These are phyloP conservation scores for Fraxinus pennsylvanica DNA, from an alignment of 257 asterid species.

Conservation along the genomic window DNA sequence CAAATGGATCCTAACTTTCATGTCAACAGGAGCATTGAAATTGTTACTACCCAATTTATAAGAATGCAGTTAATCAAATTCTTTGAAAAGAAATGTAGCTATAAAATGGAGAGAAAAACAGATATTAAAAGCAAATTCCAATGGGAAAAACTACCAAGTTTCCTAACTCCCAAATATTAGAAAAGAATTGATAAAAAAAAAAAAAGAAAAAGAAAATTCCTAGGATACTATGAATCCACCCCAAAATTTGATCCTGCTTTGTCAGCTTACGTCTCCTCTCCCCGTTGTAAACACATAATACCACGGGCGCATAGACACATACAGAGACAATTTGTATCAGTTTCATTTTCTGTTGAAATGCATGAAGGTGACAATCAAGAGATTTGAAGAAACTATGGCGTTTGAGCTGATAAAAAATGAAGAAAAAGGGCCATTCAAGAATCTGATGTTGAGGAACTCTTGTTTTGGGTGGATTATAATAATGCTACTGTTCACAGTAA, in stretches of 20 bases:
- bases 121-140: not conserved
- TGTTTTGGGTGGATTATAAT: slow-evolving; percentile 14
- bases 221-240: slow-evolving; percentile 57
- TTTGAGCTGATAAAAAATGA: not conserved
- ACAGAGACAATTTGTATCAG: not conserved
- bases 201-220: not conserved
- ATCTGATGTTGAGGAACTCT: slow-evolving; percentile 32
- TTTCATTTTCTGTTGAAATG: slow-evolving; percentile 5
- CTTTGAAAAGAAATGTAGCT: no score
- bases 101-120: no score
- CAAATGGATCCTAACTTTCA: no score
- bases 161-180: not conserved
- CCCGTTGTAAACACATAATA: not conserved
- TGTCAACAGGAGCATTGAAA: not conserved
- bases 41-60: not conserved
- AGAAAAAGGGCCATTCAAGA: slow-evolving; percentile 12
- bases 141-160: not conserved
- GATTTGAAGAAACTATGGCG: slow-evolving; percentile 31
- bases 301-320: no score
- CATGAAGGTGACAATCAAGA: slow-evolving; percentile 29
- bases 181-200: not conserved
- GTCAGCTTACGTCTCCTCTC: slow-evolving; percentile 34
- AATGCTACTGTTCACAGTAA: slow-evolving; percentile 40
- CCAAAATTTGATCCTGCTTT: slow-evolving; percentile 34
- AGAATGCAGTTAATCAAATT: not conserved